Evolutionary conservation across 202 grass and related monocot species (phyloP), one percentile per base, ranked within the genome.

Genomic region (Brachypodium distachyon): DNA sequence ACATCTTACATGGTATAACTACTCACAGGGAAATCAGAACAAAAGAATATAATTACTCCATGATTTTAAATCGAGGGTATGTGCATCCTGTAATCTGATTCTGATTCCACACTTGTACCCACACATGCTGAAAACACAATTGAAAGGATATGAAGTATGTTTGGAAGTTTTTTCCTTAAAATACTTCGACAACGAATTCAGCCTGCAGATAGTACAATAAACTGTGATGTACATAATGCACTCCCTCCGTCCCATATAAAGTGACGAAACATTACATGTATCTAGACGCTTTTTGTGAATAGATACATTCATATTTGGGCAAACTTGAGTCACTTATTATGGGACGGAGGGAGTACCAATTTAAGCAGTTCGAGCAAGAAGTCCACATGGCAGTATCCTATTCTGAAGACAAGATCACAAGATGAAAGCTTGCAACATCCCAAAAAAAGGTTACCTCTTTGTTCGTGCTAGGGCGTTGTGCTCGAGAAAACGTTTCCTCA

Each of bases 401-500:
- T 76, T 16, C 6, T 28, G 29, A 32, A 10, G 22, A 78, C 2
- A 60, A 63, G 12, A 82, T 48, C 16, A 18, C 1, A 40, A 9
- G 22, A 33, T 16, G 25, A 17, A 50, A 66, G 19, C 7, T 27
- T 14, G 16, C 7, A 79, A 48, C 22, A 83, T 49, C 17, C 4
- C 1, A 70, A 63, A 84, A 46, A 28, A 78, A 38, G 27, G 22
- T 69, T 73, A 98, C 95, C 95, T 86, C 87, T 78, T 67, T 72
- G 17, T 12, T 74, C 57, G 76, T 77, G 73, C 59, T 83, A 9
- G 64, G 46, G 1, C 31, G 73, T 12, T 78, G 84, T 40, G 85
- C 83, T 48, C 84, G 85, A 58, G 89, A 70, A 41, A 98, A 98
- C 61, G 87, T 98, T 85, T 87, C 92, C 65, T 90, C 84, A 14